A percentile compares a stretch with the other conserved stretches of the same genome.
Conservation (phyloP, 2,329 filamentous ascomycete species). For the Colletotrichum tropicale region DNA sequence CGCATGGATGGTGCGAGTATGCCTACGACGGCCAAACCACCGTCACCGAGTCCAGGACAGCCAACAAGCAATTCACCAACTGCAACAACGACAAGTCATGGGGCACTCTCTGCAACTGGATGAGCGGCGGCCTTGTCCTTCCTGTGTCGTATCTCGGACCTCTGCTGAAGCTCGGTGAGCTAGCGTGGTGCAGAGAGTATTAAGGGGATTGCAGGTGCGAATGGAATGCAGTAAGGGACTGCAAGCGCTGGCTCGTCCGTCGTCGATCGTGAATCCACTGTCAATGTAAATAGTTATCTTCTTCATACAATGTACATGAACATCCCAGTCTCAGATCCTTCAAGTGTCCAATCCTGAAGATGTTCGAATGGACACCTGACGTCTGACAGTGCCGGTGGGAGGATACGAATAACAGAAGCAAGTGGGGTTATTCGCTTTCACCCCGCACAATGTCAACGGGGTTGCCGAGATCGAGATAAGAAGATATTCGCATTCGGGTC, state of each 20-base stretch:
- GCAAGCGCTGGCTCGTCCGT: background rate
- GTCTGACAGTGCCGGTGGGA: background rate
- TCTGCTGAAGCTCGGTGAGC: constrained; percentile 4
- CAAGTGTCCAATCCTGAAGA: background rate
- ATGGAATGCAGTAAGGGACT: background rate
- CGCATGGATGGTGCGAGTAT: constrained; percentile 28
- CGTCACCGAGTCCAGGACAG: background rate
- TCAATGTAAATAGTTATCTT: background rate
- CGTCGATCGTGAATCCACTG: background rate
- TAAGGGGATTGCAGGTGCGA: background rate
- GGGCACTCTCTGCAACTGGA: constrained; percentile 24
- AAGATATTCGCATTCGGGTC: background rate
- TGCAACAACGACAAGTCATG: constrained; percentile 25
- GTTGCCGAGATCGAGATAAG: background rate
- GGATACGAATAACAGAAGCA: background rate
- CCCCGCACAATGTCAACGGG: background rate
- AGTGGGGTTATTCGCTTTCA: background rate
- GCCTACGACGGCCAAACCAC: constrained; percentile 10
- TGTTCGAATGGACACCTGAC: background rate
- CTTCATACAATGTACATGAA: background rate
- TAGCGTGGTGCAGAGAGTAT: background rate
- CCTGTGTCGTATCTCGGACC: constrained; percentile 29
- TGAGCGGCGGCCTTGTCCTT: constrained; percentile 19
- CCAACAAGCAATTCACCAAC: constrained; percentile 25
- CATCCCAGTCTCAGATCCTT: background rate